phyloP scores from a whole-genome alignment of 2,329 filamentous ascomycete genomes.

The Trichoderma sp. region DNA sequence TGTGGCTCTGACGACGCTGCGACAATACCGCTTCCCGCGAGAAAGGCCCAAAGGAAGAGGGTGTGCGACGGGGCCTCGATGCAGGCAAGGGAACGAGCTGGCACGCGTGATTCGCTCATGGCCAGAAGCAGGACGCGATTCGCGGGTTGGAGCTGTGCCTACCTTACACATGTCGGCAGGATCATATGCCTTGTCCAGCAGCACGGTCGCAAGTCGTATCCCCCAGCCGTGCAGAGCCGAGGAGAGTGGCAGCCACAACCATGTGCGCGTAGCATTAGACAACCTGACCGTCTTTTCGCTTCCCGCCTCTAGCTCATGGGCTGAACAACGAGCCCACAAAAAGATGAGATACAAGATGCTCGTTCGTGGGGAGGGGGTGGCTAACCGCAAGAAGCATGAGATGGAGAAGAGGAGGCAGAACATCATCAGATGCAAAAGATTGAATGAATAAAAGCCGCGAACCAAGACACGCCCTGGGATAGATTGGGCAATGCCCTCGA shows the following conservation, averaged over 20 bases:
- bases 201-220: background rate
- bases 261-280: constrained; percentile 16
- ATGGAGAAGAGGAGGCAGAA: background rate
- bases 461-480: background rate
- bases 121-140: background rate
- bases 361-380: background rate
- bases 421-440: background rate
- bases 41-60: background rate
- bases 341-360: background rate
- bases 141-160: constrained; percentile 2
- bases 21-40: background rate
- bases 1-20: background rate
- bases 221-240: background rate
- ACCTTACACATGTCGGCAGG: constrained; percentile 10
- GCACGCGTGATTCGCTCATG: constrained; percentile 1
- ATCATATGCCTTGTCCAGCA: constrained; percentile 20
- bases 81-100: constrained; percentile 4
- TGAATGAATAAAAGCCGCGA: constrained; percentile 1
- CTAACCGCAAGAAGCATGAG: background rate
- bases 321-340: constrained; percentile 27
- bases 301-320: constrained; percentile 21
- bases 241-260: background rate
- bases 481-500: background rate
- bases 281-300: constrained; percentile 28
- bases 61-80: constrained; percentile 1